Evolutionary conservation across 2,329 filamentous ascomycete species (phyloP).

Genomic region (Sclerotinia sclerotiorum): DNA sequence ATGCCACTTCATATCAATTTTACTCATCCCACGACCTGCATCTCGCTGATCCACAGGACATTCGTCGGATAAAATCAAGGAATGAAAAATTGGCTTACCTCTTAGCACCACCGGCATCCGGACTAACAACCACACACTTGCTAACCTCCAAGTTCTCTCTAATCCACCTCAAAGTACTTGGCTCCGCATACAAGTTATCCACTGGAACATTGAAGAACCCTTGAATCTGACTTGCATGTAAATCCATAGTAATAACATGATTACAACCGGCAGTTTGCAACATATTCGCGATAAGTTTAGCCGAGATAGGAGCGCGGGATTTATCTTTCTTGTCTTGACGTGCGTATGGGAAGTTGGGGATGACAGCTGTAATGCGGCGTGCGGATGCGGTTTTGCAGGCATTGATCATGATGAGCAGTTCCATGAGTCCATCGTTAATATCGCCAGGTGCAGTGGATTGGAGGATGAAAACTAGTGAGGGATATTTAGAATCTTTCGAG

Average conservation of each 20-base stretch:
- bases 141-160: conserved; percentile 76
- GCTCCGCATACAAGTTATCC: conserved; percentile 87
- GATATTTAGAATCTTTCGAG: neutral
- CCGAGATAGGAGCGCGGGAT: conserved; percentile 92
- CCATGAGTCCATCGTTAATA: conserved; percentile 98
- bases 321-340: conserved; percentile 98
- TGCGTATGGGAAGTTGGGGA: conserved; percentile 95
- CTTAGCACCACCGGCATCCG: conserved; percentile 93
- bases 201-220: conserved; percentile 87
- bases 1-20: neutral
- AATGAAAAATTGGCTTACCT: conserved; percentile 50
- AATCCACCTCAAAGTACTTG: conserved; percentile 89
- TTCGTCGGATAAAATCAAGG: neutral
- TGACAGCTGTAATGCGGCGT: conserved; percentile 88
- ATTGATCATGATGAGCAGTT: conserved; percentile 97
- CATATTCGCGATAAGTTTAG: conserved; percentile 97
- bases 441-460: conserved; percentile 94
- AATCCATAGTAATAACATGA: conserved; percentile 93
- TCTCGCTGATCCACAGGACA: neutral
- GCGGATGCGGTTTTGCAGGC: conserved; percentile 85
- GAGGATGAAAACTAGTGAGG: conserved; percentile 78
- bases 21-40: neutral
- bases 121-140: conserved; percentile 91
- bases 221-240: conserved; percentile 91
- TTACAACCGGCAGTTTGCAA: conserved; percentile 91